phyloP scores from a whole-genome alignment of 2,329 filamentous ascomycete genomes.

The Neonectria punicea region DNA sequence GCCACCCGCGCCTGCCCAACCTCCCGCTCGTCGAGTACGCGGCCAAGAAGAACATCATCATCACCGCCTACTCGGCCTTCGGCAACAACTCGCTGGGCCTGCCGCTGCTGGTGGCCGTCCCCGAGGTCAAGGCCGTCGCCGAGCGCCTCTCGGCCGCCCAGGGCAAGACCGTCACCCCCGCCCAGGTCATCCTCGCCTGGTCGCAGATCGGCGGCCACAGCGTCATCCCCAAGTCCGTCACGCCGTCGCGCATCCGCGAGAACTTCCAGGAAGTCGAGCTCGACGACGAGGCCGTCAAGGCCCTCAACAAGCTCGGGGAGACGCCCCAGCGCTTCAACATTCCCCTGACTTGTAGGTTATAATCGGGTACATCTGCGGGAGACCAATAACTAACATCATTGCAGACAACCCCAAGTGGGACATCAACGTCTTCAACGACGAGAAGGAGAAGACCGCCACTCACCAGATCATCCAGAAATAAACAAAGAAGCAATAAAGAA shows the following conservation, averaged over 20 bases:
- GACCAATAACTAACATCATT: slow-evolving; percentile 25
- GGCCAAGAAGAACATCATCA: slow-evolving; percentile 71
- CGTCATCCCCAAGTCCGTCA: slow-evolving; percentile 82
- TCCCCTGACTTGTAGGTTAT: slow-evolving; percentile 53
- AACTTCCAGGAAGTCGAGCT: slow-evolving; percentile 78
- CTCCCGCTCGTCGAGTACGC: slow-evolving; percentile 68
- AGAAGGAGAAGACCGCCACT: slow-evolving; percentile 60
- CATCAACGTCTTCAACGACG: slow-evolving; percentile 66
- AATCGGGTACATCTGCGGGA: background rate
- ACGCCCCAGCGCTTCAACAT: slow-evolving; percentile 57
- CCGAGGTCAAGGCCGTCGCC: slow-evolving; percentile 66
- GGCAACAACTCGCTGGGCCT: slow-evolving; percentile 57
- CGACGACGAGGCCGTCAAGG: slow-evolving; percentile 65
- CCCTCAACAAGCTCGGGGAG: slow-evolving; percentile 70
- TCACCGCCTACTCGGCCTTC: slow-evolving; percentile 72
- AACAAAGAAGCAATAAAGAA: slow-evolving; percentile 12
- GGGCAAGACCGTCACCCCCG: slow-evolving; percentile 53
- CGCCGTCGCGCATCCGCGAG: slow-evolving; percentile 70
- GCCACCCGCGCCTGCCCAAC: slow-evolving; percentile 71
- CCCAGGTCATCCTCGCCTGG: slow-evolving; percentile 67
- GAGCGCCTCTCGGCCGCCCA: slow-evolving; percentile 52
- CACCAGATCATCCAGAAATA: slow-evolving; percentile 58
- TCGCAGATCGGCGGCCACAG: slow-evolving; percentile 68
- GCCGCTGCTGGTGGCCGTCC: slow-evolving; percentile 67
- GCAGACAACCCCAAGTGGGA: slow-evolving; percentile 64